A percentile compares a stretch with the other conserved stretches of the same genome.
Evolutionary conservation across 2,329 filamentous ascomycete genomes (phyloP).

Genomic region (Colletotrichum echinochloae): DNA sequence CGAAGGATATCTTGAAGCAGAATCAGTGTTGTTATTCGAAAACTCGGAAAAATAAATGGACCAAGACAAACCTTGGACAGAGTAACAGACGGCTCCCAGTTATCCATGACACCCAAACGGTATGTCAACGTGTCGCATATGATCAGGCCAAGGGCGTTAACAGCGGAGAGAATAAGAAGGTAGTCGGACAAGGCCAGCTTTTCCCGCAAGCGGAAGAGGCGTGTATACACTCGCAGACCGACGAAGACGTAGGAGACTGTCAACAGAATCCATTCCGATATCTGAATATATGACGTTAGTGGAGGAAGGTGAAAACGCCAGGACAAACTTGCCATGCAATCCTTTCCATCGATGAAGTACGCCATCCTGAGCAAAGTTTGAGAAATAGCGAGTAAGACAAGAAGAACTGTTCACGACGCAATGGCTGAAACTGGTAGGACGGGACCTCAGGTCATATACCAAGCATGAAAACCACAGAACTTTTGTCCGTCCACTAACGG

Average conservation of each 20-base stretch:
- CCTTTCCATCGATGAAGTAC: constrained; percentile 44
- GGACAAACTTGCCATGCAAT: constrained; percentile 42
- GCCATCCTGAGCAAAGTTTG: constrained; percentile 37
- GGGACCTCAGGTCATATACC: constrained; percentile 7
- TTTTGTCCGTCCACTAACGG: neutral
- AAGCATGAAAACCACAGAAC: neutral
- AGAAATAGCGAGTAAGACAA: neutral
- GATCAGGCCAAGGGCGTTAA: constrained; percentile 49
- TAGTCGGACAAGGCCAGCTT: constrained; percentile 48
- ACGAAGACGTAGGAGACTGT: constrained; percentile 46
- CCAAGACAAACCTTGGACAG: constrained; percentile 47
- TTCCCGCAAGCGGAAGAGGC: constrained; percentile 47
- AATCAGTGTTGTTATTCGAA: neutral
- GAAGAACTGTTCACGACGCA: neutral
- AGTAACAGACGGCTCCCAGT: constrained; percentile 46
- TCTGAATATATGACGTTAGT: constrained; percentile 36
- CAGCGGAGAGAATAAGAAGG: constrained; percentile 46
- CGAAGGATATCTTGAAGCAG: constrained; percentile 47
- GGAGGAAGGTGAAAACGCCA: neutral
- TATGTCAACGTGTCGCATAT: constrained; percentile 52
- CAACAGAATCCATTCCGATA: constrained; percentile 51
- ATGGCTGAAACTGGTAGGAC: neutral
- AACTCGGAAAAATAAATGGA: rapidly evolving
- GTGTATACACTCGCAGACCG: constrained; percentile 49
- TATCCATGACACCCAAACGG: constrained; percentile 48